Percentiles rank a stretch among this genome's conserved stretches.
Conservation (phyloP, 257 asterid species). For the Penstemon davidsonii region DNA sequence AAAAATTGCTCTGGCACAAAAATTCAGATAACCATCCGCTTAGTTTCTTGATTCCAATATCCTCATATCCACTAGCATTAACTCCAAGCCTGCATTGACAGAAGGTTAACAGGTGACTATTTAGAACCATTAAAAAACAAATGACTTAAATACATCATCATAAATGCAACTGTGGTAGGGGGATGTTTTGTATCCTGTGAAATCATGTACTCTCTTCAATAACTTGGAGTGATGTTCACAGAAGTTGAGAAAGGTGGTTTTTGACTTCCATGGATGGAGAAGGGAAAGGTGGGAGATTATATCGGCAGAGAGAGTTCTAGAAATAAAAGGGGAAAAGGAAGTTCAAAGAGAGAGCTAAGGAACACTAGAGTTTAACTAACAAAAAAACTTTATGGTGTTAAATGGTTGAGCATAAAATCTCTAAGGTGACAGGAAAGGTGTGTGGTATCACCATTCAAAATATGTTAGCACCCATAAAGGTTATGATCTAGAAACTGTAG, state of each 20-base stretch:
- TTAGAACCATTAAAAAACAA: conserved; percentile 1
- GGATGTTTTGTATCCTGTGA: not conserved
- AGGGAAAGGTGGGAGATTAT: not conserved
- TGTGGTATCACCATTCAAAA: not conserved
- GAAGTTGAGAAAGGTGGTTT: not conserved
- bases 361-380: not conserved
- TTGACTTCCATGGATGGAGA: not conserved
- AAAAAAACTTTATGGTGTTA: not conserved
- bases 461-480: not conserved
- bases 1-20: conserved; percentile 28
- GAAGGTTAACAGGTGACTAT: conserved; percentile 10
- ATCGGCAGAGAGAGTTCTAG: not conserved
- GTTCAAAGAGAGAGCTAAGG: not conserved
- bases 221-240: not conserved
- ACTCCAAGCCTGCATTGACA: conserved; percentile 63
- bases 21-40: conserved; percentile 47
- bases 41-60: conserved; percentile 50
- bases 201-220: not conserved
- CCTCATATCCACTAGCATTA: conserved; percentile 57
- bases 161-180: not conserved
- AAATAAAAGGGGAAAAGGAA: not conserved
- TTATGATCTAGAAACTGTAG: conserved; percentile 4
- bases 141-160: not conserved
- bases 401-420: not conserved
- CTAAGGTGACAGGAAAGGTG: not conserved